Base-by-base conservation (phyloP, 805 yeast genomes). In the Kuraishia molischiana region DNA sequence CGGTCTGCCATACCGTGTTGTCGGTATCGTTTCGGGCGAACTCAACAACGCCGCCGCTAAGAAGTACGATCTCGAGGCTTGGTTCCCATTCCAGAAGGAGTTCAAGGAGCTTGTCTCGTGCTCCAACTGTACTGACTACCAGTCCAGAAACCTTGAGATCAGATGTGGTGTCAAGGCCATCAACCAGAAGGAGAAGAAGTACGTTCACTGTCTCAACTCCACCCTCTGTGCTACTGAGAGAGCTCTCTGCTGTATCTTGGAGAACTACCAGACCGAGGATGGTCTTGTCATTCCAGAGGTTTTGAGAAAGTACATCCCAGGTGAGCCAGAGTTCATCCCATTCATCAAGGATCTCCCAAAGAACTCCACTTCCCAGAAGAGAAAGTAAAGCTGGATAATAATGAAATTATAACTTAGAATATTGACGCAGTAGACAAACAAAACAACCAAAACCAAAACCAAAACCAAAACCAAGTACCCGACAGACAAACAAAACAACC, bases 61-160 rank as follows among this genome's bases (percentile, higher is more conserved):
- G 74, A 92, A 92, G 66, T 92, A 82, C 69, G 98, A 92, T 69
- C 75, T 92, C 58, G 98, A 92, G 72, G 98, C 98, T 37, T 92
- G 98, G 98, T 92, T 92, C 94, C 98, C 98, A 58, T 92, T 73
- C 85, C 98, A 92, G 73, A 75, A 87, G 62, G 98, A 92, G 67
- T 92, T 85, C 72, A 92, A 92, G 69, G 98, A 92, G 70, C 78
- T 92, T 54, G 98, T 92, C 40, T 86, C 96, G 15, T 90, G 97
- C 71, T 90, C 97, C 42, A 92, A 92, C 76, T 92, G 98, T 78
- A 92, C 98, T 43, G 98, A 92, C 68, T 92, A 92, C 67, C 98
- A 92, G 72, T 85, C 97, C 38, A 84, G 98, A 72, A 90, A 90
- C 74, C 74, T 92, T 59, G 98, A 92, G 72, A 92, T 92, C 58